Conservation (phyloP, 306 rosid genomes). For the Prunus fruticosa region DNA sequence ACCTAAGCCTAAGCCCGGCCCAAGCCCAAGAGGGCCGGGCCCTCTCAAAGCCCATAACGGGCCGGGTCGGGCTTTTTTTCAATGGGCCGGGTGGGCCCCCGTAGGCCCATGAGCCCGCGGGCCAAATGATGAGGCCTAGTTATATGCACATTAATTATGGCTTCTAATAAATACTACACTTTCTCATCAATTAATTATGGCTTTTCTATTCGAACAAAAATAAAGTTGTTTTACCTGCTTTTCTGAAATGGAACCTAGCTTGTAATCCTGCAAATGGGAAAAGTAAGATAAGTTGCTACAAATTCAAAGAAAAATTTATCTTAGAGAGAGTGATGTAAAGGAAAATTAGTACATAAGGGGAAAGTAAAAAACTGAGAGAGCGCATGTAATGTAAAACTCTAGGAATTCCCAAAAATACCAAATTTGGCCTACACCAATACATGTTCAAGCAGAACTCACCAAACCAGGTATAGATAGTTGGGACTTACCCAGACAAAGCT, state of each 20-base stretch:
- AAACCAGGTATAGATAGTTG: conserved; percentile 30
- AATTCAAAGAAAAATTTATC: conserved; percentile 6
- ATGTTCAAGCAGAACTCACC: conserved; percentile 54
- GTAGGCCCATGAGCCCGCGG: no score
- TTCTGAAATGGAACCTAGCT: conserved; percentile 48
- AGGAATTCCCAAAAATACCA: background rate
- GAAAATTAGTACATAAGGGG: background rate
- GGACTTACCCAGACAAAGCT: no score
- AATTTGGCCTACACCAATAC: background rate
- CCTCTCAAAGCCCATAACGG: no score
- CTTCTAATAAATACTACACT: background rate
- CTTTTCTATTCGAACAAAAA: conserved; percentile 9
- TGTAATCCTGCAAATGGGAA: conserved; percentile 58
- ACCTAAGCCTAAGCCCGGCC: no score
- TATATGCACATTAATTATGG: background rate
- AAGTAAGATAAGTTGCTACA: conserved; percentile 19
- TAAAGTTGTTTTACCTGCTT: conserved; percentile 69
- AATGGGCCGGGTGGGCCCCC: no score
- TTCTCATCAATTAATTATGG: background rate
- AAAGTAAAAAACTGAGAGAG: background rate
- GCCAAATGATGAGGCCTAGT: no score
- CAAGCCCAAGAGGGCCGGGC: no score
- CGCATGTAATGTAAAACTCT: background rate
- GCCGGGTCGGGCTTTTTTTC: no score
- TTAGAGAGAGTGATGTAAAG: background rate